Evolutionary conservation across 495 filamentous ascomycete species (phyloP).

Genomic region (Penicillium robsamsonii): DNA sequence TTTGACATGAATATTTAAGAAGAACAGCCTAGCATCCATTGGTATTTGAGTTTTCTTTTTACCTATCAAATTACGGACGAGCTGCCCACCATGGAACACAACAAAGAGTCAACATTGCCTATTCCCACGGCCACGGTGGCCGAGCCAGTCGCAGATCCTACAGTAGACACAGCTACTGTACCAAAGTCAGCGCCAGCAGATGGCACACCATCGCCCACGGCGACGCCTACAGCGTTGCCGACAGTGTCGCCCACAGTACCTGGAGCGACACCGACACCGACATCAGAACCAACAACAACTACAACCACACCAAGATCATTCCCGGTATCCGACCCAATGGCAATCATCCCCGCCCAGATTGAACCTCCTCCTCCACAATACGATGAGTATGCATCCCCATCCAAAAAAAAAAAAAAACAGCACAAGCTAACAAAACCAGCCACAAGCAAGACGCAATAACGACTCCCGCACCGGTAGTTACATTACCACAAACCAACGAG

Average conservation of each 20-base stretch:
- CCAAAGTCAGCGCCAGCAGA: background rate
- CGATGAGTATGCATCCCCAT: background rate
- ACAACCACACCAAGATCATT: background rate
- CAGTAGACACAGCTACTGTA: background rate
- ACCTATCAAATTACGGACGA: background rate
- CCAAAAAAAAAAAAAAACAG: background rate
- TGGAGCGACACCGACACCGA: background rate
- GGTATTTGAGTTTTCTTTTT: background rate
- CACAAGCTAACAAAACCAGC: background rate
- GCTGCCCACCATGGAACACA: background rate
- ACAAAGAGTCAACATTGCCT: background rate
- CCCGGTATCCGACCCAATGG: background rate
- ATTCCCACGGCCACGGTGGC: background rate
- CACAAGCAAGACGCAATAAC: background rate
- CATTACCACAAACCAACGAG: background rate
- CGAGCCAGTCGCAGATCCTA: background rate
- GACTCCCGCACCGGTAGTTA: background rate
- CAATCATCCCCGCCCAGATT: background rate
- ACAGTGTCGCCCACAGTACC: background rate
- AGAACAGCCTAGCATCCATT: background rate
- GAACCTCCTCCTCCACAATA: slow-evolving; percentile 6
- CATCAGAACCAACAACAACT: background rate
- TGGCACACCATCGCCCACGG: background rate
- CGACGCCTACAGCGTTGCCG: no score
- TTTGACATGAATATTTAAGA: background rate